These are phyloP conservation scores for Sclerotinia nivalis DNA, from an alignment of 2,329 filamentous ascomycete genomes.

Conservation along the genomic window DNA sequence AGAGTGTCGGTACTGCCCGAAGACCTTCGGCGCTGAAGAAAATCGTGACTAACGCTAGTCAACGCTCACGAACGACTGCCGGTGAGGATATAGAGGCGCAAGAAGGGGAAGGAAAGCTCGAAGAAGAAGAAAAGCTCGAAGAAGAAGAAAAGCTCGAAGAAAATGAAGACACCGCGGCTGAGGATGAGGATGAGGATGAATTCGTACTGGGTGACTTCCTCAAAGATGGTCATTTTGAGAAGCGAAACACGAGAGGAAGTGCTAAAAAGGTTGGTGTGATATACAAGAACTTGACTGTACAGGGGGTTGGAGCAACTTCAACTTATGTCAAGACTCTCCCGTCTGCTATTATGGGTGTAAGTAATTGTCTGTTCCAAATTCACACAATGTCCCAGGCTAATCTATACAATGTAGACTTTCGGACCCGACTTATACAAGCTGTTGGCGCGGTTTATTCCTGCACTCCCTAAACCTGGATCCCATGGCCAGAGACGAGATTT, in stretches of 20 bases:
- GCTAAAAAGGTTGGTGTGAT: conserved; percentile 77
- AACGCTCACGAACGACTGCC: conserved; percentile 30
- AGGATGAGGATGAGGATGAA: conserved; percentile 46
- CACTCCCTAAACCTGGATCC: conserved; percentile 33
- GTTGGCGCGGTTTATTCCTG: conserved; percentile 44
- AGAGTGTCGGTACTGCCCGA: conserved; percentile 18
- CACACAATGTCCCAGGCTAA: neutral
- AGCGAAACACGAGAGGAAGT: conserved; percentile 64
- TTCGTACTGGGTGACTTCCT: conserved; percentile 23
- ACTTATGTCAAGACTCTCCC: conserved; percentile 72
- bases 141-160: conserved; percentile 32
- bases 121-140: conserved; percentile 33
- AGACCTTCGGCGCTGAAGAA: conserved; percentile 26
- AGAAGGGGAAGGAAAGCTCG: conserved; percentile 33
- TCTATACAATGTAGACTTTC: conserved; percentile 55
- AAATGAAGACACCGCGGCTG: conserved; percentile 29
- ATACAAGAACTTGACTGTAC: conserved; percentile 74
- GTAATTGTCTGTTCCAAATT: conserved; percentile 3
- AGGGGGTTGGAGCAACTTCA: conserved; percentile 65
- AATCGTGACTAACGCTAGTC: conserved; percentile 25
- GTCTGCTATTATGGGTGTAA: conserved; percentile 64
- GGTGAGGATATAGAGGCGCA: conserved; percentile 37
- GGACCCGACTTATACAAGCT: conserved; percentile 75
- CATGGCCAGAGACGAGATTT: conserved; percentile 44
- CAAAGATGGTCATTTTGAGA: conserved; percentile 67